A percentile compares a stretch with the other conserved stretches of the same genome.
phyloP scores from a whole-genome alignment of 495 filamentous ascomycete species.

The Aspergillus bridgeri region DNA sequence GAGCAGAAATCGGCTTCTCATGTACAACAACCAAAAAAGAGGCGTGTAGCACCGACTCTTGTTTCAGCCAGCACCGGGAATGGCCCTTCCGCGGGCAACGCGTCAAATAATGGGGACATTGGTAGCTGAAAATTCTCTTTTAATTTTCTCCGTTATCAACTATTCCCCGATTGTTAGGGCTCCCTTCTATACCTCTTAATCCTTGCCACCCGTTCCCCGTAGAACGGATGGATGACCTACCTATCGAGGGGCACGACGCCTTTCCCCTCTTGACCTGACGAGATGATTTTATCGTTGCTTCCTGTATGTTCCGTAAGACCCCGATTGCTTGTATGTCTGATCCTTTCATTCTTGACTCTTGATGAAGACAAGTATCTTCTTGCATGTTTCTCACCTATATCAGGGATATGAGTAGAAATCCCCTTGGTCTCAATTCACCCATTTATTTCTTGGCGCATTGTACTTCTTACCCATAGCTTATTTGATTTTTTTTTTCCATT shows the following conservation, averaged over 20 bases:
- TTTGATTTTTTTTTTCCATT: neutral
- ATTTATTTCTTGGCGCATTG: neutral
- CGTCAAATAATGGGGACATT: slow-evolving; percentile 12
- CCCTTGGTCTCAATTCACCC: neutral
- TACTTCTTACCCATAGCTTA: neutral
- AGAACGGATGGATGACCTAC: neutral
- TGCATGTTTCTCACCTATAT: neutral
- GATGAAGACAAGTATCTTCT: neutral
- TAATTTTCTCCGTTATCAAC: neutral
- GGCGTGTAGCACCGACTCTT: slow-evolving; percentile 74
- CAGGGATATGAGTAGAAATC: neutral
- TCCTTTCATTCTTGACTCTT: too few relatives aligned
- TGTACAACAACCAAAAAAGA: slow-evolving; percentile 59
- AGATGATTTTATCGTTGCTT: neutral
- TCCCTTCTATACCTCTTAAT: neutral
- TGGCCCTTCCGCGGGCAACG: slow-evolving; percentile 19
- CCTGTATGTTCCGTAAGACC: neutral
- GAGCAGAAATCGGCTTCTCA: slow-evolving; percentile 39
- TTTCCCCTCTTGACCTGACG: neutral
- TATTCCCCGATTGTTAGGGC: slow-evolving; percentile 5
- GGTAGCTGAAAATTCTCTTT: slow-evolving; percentile 7
- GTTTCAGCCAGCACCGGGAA: slow-evolving; percentile 39
- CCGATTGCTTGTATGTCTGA: neutral
- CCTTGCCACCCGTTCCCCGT: neutral
- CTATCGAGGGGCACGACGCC: neutral